These are phyloP conservation scores for Herpetospermum pedunculosum DNA, from an alignment of 306 rosid species.

Conservation along the genomic window DNA sequence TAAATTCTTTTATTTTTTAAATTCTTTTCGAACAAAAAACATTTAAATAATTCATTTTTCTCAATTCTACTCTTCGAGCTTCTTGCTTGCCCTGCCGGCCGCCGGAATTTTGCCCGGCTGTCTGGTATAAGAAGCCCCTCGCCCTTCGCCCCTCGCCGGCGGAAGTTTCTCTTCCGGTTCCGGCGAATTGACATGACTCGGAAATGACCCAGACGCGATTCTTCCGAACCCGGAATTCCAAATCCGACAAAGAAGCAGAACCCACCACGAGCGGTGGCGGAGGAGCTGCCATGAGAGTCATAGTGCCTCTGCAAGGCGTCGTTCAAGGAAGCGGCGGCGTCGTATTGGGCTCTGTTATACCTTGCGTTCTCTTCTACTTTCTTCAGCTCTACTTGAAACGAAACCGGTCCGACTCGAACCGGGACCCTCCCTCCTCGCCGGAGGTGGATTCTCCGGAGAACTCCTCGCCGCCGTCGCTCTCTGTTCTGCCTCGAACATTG, in stretches of 20 bases:
- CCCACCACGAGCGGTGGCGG: slow-evolving; percentile 14
- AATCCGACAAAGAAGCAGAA: slow-evolving; percentile 8
- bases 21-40: not conserved
- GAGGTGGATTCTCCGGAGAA: slow-evolving; percentile 11
- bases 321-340: slow-evolving; percentile 91
- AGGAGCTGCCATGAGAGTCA: slow-evolving; percentile 68
- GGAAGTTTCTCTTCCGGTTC: not conserved
- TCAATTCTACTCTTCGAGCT: not conserved
- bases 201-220: slow-evolving; percentile 30
- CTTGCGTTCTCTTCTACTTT: slow-evolving; percentile 83
- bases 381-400: slow-evolving; percentile 65
- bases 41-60: not conserved
- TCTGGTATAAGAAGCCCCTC: not conserved
- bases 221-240: not conserved
- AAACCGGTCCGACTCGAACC: slow-evolving; percentile 23
- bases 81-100: not conserved
- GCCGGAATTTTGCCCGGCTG: not conserved
- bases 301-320: slow-evolving; percentile 83
- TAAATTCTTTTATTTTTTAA: not conserved
- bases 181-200: slow-evolving; percentile 10
- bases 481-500: slow-evolving; percentile 34
- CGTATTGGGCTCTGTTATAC: slow-evolving; percentile 73
- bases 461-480: slow-evolving; percentile 12
- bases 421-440: slow-evolving; percentile 21
- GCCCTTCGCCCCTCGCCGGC: not conserved